Base-by-base conservation (phyloP, 306 rosid species). In the Casuarina glauca region DNA sequence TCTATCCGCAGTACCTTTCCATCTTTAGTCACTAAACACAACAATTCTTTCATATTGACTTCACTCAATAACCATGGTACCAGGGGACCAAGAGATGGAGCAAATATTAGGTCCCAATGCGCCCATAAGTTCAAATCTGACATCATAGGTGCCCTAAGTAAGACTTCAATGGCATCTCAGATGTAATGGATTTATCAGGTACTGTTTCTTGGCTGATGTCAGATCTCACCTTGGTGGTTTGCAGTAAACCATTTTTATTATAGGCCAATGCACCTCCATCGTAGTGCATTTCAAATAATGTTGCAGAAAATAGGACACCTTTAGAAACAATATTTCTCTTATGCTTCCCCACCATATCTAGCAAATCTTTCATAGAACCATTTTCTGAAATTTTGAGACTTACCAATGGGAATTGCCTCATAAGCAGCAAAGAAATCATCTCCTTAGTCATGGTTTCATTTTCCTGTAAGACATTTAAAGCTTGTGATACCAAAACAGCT, bases 21-120 rank as follows among this genome's bases (percentile, higher is more conserved):
- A 87, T 88, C 92, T 74, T 79, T 89, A 39, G 98, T 85, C 83
- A 92, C 92, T 84, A 94, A 82, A 84, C 97, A 92, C 81, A 92
- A 78, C 44, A 94, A 74, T 62, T 88, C 91, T 76, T 87, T 84
- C 43, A 81, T 78, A 72, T 90, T 88, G 73, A 89, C 92, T 51
- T 92, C 93, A 77, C 87, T 82, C 80, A 88, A 83, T 78, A 94
- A 74, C 97, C 97, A 94, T 41, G 91, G 86, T 75, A 86, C 68
- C 77, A 94, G 87, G 50, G 97, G 91, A n/a, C 98, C 98, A 67
- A 92, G 89, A 36, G 87, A 81, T 52, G 97, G 98, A 46, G 97
- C 92, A 86, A 92, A 94, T 74, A 73, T 63, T 41, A 84, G 57
- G 84, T 92, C 97, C 98, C 98, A 94, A 83, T 92, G 98, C 64